phyloP scores from a whole-genome alignment of 805 yeast genomes.

The Ogataea trehaloabstinens region DNA sequence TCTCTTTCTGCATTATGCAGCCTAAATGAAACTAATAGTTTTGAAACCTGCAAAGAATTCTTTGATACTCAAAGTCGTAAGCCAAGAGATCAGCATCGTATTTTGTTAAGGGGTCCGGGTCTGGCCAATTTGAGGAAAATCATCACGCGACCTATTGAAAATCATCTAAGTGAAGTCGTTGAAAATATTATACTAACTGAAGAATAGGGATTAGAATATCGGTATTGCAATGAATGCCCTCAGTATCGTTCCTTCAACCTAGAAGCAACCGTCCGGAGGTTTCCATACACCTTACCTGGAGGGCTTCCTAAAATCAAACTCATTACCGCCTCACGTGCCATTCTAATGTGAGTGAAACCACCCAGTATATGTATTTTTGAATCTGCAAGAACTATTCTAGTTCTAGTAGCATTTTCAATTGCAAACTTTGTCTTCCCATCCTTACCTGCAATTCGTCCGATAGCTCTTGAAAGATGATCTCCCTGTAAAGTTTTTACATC shows the following conservation, averaged over 20 bases:
- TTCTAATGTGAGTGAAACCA: slow-evolving; percentile 93
- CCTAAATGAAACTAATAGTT: no score
- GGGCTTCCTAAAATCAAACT: slow-evolving; percentile 95
- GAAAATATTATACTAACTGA: no score
- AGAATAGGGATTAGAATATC: no score
- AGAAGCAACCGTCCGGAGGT: slow-evolving; percentile 93
- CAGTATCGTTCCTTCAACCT: slow-evolving; percentile 94
- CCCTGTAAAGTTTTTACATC: slow-evolving; percentile 95
- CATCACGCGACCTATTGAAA: no score
- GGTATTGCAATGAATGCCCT: no score
- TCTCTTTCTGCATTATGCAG: no score
- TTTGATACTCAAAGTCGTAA: no score
- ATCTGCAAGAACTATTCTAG: slow-evolving; percentile 96
- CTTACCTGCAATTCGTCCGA: slow-evolving; percentile 99
- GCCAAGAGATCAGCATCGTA: no score
- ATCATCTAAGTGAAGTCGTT: no score
- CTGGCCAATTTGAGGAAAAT: no score
- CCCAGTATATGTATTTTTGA: slow-evolving; percentile 95
- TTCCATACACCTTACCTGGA: slow-evolving; percentile 97
- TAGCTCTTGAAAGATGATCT: slow-evolving; percentile 96
- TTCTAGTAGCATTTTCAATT: slow-evolving; percentile 96
- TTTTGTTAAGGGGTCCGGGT: no score
- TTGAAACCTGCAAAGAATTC: no score
- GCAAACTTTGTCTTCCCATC: slow-evolving; percentile 99
- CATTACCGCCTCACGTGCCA: slow-evolving; percentile 98